Conservation (phyloP, 306 rosid species). For the Fragaria nilgerrensis region DNA sequence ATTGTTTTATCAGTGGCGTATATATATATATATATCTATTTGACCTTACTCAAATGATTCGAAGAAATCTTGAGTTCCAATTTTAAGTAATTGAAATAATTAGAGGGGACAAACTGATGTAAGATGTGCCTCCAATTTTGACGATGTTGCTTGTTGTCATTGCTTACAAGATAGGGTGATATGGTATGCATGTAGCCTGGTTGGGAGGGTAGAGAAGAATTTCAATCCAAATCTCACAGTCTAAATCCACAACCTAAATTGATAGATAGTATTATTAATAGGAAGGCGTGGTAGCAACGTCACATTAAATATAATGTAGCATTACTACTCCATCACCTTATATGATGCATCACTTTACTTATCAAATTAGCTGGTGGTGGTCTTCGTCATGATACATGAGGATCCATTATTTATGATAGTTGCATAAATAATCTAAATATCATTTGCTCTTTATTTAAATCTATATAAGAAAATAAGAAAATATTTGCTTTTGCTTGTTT, state of each 20-base stretch:
- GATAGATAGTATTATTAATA: neutral
- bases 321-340: neutral
- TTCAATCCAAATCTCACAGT: neutral
- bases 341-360: constrained; percentile 1
- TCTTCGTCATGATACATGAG: neutral
- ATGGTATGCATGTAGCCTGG: neutral
- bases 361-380: neutral
- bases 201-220: neutral
- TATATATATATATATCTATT: neutral
- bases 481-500: neutral
- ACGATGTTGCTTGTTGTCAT: neutral
- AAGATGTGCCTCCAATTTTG: neutral
- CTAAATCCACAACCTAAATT: neutral
- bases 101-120: neutral
- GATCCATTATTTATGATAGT: neutral
- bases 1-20: neutral
- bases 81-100: neutral
- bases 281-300: constrained; percentile 2
- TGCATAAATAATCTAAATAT: neutral
- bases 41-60: neutral
- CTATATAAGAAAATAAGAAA: too few species aligned
- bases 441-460: neutral
- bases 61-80: neutral
- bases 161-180: neutral
- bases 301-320: neutral